Evolutionary conservation across 2,329 filamentous ascomycete species (phyloP).

Genomic region (Aspergillus sp.): DNA sequence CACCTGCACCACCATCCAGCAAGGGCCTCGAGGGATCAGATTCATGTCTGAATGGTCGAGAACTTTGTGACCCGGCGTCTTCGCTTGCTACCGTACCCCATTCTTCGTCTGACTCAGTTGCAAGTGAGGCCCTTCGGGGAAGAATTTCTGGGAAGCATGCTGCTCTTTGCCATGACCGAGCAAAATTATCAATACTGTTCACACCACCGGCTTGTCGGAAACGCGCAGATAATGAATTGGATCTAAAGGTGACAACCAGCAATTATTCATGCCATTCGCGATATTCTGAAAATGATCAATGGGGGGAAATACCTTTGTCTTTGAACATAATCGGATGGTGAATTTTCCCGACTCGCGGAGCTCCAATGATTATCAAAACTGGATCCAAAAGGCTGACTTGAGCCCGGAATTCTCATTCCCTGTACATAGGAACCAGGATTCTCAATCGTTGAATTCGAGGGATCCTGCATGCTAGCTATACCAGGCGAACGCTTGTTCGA

Average conservation of each 20-base stretch:
- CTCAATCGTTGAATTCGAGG: no score
- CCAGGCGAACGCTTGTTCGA: no score
- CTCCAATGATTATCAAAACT: constrained; percentile 5
- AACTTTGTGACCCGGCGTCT: constrained; percentile 14
- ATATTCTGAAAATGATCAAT: no score
- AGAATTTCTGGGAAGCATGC: constrained; percentile 85
- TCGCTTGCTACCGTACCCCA: constrained; percentile 15
- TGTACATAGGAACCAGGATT: not conserved
- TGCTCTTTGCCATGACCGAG: constrained; percentile 85
- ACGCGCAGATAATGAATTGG: constrained; percentile 43
- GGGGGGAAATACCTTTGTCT: constrained; percentile 7
- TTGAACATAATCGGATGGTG: constrained; percentile 4
- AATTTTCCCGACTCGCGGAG: constrained; percentile 29
- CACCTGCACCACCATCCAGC: constrained; percentile 26
- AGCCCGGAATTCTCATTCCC: constrained; percentile 1
- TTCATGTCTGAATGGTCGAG: constrained; percentile 20
- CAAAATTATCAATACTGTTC: constrained; percentile 92
- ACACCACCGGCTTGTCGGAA: constrained; percentile 71
- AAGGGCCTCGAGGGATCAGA: constrained; percentile 23
- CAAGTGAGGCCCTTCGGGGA: constrained; percentile 70
- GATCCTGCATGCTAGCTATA: no score
- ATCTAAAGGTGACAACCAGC: constrained; percentile 10
- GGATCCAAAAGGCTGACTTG: constrained; percentile 3
- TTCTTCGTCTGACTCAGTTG: constrained; percentile 50
- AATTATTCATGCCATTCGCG: no score